phyloP scores from a whole-genome alignment of 2,329 filamentous ascomycete species.

The Epichloe brachyelytri region DNA sequence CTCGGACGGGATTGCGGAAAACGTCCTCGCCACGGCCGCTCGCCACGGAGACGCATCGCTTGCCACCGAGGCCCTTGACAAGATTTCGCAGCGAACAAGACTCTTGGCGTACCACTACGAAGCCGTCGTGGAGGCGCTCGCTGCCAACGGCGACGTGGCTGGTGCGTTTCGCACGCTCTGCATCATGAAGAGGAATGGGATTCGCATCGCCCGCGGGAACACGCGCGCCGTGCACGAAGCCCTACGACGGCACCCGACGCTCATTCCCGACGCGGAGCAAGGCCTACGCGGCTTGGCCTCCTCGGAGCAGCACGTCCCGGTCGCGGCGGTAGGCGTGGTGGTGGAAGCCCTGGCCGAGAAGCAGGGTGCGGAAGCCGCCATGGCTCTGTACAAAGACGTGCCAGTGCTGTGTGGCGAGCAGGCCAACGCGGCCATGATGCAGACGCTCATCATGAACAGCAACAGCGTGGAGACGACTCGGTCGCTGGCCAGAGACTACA shows the following conservation, averaged over 20 bases:
- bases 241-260: slow-evolving; percentile 33
- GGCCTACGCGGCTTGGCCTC: slow-evolving; percentile 40
- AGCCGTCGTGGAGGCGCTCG: slow-evolving; percentile 60
- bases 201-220: slow-evolving; percentile 43
- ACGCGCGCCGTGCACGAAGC: slow-evolving; percentile 50
- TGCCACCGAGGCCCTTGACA: slow-evolving; percentile 56
- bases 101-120: slow-evolving; percentile 65
- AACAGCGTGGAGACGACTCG: slow-evolving; percentile 12
- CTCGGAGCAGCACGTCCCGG: slow-evolving; percentile 22
- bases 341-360: slow-evolving; percentile 21
- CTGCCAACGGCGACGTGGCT: slow-evolving; percentile 42
- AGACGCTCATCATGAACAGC: slow-evolving; percentile 19
- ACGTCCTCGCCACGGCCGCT: slow-evolving; percentile 60
- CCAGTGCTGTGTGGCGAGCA: slow-evolving; percentile 16
- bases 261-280: slow-evolving; percentile 38
- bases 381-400: slow-evolving; percentile 20
- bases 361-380: slow-evolving; percentile 18
- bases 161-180: slow-evolving; percentile 57
- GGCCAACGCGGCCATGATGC: slow-evolving; percentile 15
- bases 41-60: slow-evolving; percentile 53
- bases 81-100: slow-evolving; percentile 24
- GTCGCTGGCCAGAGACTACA: slow-evolving; percentile 19
- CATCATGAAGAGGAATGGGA: slow-evolving; percentile 49
- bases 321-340: slow-evolving; percentile 21
- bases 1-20: slow-evolving; percentile 50